phyloP scores from a whole-genome alignment of 768 basidiomycete genomes.

The Suillus brevipes region DNA sequence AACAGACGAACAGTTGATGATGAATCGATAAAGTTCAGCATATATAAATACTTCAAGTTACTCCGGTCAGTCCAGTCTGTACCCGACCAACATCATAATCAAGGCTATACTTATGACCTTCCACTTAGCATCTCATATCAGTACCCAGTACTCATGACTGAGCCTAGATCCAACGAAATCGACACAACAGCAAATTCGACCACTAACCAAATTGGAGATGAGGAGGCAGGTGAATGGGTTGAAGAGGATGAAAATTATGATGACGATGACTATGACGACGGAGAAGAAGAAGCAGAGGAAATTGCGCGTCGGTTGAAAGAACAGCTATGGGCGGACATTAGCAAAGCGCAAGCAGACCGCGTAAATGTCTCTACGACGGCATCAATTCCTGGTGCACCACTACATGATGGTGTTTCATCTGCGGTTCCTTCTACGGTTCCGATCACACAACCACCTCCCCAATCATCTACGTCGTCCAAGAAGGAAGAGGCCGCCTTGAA shows the following conservation, averaged over 20 bases:
- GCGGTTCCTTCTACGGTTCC: neutral
- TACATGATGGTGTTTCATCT: neutral
- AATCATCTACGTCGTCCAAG: constrained; percentile 26
- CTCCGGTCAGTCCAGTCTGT: neutral
- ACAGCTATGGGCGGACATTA: constrained; percentile 77
- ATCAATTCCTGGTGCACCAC: neutral
- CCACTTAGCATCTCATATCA: neutral
- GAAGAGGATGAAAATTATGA: constrained; percentile 47
- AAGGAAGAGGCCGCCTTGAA: constrained; percentile 60
- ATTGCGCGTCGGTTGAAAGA: constrained; percentile 74
- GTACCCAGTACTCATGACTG: neutral
- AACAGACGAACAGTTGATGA: neutral
- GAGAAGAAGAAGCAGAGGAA: constrained; percentile 70
- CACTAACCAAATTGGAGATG: neutral
- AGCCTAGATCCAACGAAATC: neutral
- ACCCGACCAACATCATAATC: neutral
- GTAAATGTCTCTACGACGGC: constrained; percentile 20
- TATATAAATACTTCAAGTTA: neutral
- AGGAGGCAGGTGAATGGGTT: constrained; percentile 34
- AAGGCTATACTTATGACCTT: neutral
- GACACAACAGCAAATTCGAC: neutral
- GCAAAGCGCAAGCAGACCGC: constrained; percentile 55
- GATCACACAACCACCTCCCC: constrained; percentile 3
- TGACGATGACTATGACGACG: constrained; percentile 57
- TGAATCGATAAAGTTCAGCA: neutral